Evolutionary conservation across 2,329 filamentous ascomycete species (phyloP), one percentile per base, ranked within the genome.

Genomic region (Penicillium sclerotigenum): DNA sequence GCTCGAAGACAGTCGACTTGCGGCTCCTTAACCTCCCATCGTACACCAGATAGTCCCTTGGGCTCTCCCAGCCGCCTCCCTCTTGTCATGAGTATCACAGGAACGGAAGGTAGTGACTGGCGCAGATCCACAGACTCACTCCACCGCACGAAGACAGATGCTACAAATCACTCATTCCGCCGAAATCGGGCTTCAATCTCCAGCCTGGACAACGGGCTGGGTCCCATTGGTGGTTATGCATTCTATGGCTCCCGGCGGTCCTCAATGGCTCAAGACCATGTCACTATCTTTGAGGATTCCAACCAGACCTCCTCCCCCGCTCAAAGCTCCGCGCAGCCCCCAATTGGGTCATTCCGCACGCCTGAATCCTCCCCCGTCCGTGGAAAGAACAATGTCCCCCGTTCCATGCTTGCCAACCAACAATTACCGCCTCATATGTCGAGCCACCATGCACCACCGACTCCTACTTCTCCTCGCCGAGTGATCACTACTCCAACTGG

Each of bases 241-340:
- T 24, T 43, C 20, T 59, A 53, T 24, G 59, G 58, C 6, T 47
- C 50, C 16, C 57, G 56, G 11, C 61, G 52, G 24, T 51, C 60
- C 10, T 58, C 63, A 8, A 64, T 59, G 13, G 65, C 63, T 6
- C 47, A 66, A n/a, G 61, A 64, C 20, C 64, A 65, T 10, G 65
- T 74, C 9, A 71, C 70, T 0, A 76, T 77, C 46, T 77, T 73
- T 69, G 75, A 77, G 63, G 74, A 76, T 52, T 63, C 59, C 26
- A 65, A 61, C 34, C 59, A 60, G 18, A 56, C 58, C 37, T 59
- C 56, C 38, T 63, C 64, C 6, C 60, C 62, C 6, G 45, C 53
- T 3, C 60, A 59, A 43, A 26, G 46, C 1, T 14, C 53, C 1
- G 34, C 52, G 18, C 40, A 51, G 4, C 52, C 60, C 11, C 51